These are phyloP conservation scores for Phascolomyces articulosus DNA, from an alignment of 371 early-diverging fungal species.

Conservation along the genomic window DNA sequence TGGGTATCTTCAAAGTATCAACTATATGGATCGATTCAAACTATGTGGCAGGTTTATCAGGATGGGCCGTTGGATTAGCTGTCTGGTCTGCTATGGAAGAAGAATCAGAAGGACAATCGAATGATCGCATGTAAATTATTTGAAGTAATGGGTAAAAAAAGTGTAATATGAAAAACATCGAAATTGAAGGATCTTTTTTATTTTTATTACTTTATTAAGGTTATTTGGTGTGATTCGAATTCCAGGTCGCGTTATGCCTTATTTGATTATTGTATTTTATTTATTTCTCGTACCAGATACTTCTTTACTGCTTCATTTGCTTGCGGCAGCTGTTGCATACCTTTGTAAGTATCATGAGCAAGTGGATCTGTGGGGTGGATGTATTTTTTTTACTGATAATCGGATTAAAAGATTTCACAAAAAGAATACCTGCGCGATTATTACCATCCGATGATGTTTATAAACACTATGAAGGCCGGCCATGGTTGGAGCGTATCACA, in stretches of 20 bases:
- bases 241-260: constrained; percentile 22
- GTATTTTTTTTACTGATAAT: too few species aligned
- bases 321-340: constrained; percentile 16
- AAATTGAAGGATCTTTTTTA: too few species aligned
- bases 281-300: constrained; percentile 25
- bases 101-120: constrained; percentile 13
- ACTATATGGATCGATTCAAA: neutral
- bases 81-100: constrained; percentile 26
- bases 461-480: constrained; percentile 6
- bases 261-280: constrained; percentile 23
- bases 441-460: constrained; percentile 10
- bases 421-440: constrained; percentile 6
- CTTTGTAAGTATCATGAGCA: constrained; percentile 19
- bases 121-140: constrained; percentile 23
- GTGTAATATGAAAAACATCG: too few species aligned
- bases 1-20: constrained; percentile 1
- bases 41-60: constrained; percentile 23
- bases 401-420: constrained; percentile 11
- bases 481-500: constrained; percentile 9
- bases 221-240: constrained; percentile 32
- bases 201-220: neutral
- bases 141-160: too few species aligned
- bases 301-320: constrained; percentile 20
- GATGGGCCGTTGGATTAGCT: constrained; percentile 26
- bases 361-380: neutral